Base-by-base conservation (phyloP, 345 rosid species). In the Lepidium sativum region DNA sequence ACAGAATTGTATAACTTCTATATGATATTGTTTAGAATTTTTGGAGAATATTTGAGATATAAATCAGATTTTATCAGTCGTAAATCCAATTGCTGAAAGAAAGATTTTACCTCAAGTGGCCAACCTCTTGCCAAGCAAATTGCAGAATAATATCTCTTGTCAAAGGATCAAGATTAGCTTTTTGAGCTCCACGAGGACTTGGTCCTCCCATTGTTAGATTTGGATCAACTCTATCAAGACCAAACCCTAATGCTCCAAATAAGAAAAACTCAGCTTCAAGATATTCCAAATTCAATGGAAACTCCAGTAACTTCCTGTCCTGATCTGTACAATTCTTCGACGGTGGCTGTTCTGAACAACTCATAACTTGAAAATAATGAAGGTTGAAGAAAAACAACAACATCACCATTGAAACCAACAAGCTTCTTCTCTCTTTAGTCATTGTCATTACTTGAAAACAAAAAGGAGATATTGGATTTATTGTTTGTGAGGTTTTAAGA, bases 261-360 rank as follows among this genome's bases (percentile, higher is more conserved):
- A 88, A 63, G 80, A 94, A 88, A 75, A 90, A 86, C 79, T 94
- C 99, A 1, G 99, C 97, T 70, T 94, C 99, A 20, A 94, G 72
- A 60, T 84, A 94, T 76, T 88, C 97, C 20, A 94, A 65, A 76
- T 94, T 94, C 47, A 90, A 63, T 6, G 99, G 89, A 53, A 94
- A 88, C 81, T 90, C 96, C 34, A 94, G 35, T 25, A 90, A 69
- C 34, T 60, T 66, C 53, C 56, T 52, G 63, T 73, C 77, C 27
- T 21, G 60, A 40, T 60, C 63, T 1, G 63, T 52, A 45, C 77
- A 73, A 40, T 60, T 63, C 5, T 44, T 21, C 31, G 15, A 2
- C 44, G 31, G 4, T 3, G 41, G 12, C 14, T 7, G 32, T 4
- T 51, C 18, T 1, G 62, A 20, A 45, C 58, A 60, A 63, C 54